phyloP scores from a whole-genome alignment of 2,329 filamentous ascomycete genomes.

The Aureobasidium vineae region DNA sequence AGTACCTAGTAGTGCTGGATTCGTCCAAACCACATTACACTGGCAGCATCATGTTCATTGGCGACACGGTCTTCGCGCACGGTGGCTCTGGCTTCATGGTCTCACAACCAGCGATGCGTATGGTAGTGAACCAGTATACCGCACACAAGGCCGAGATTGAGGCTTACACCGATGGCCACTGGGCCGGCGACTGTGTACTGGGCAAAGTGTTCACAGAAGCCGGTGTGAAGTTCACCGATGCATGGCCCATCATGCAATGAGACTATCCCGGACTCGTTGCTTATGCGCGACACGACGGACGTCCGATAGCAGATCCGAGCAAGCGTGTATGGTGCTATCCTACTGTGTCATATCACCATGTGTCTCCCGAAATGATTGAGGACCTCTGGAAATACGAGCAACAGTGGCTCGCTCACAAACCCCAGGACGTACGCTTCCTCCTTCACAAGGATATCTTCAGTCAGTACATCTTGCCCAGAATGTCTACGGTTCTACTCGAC shows the following conservation, averaged over 20 bases:
- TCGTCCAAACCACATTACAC: slow-evolving; percentile 44
- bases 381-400: slow-evolving; percentile 36
- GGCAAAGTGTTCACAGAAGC: slow-evolving; percentile 34
- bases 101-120: slow-evolving; percentile 42
- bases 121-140: slow-evolving; percentile 41
- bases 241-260: slow-evolving; percentile 35
- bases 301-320: slow-evolving; percentile 28
- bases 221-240: slow-evolving; percentile 31
- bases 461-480: slow-evolving; percentile 32
- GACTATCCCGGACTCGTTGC: slow-evolving; percentile 35
- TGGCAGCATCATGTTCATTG: slow-evolving; percentile 42
- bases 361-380: slow-evolving; percentile 31
- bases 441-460: slow-evolving; percentile 37
- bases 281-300: slow-evolving; percentile 27
- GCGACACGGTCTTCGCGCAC: slow-evolving; percentile 43
- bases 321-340: slow-evolving; percentile 35
- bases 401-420: slow-evolving; percentile 30
- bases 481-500: slow-evolving; percentile 28
- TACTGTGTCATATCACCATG: slow-evolving; percentile 33
- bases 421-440: slow-evolving; percentile 29
- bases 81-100: slow-evolving; percentile 46
- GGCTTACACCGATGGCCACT: slow-evolving; percentile 32
- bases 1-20: slow-evolving; percentile 43
- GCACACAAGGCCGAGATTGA: slow-evolving; percentile 39
- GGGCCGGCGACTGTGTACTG: slow-evolving; percentile 36